Evolutionary conservation across 2,329 filamentous ascomycete species (phyloP), one percentile per base, ranked within the genome.

Genomic region (Fusarium dlaminii): DNA sequence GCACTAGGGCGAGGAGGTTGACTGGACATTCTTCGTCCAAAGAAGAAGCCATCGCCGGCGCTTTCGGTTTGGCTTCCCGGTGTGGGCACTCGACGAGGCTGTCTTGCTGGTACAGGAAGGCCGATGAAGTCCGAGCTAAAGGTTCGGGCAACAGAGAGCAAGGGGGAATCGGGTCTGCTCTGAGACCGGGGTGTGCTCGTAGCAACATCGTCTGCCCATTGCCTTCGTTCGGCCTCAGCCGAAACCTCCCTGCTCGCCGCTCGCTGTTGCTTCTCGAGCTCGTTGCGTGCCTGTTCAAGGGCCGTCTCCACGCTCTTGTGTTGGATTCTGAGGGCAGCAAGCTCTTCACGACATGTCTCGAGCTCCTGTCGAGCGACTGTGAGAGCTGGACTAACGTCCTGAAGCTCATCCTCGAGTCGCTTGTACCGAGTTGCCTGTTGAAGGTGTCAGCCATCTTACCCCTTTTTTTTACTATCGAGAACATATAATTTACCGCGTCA

Each of bases 341-440:
- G 81, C 70, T 91, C 87, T 8, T 87, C 84, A 61, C 89, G 89
- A 62, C 90, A 89, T 29, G 87, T 84, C 20, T 87, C 85, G 6
- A 93, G 83, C 66, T 95, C 91, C 69, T 90, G 87, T 66, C 92
- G 89, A 13, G 92, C 86, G 22, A 84, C 86, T n/a, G 89, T 87
- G n/a, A 92, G 86, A 62, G 90, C 89, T 42, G 87, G 91, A 77
- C 86, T 89, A 71, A 90, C 85, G 58, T 89, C 88, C 78, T 98
- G 94, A 11, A 98, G 83, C 75, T 98, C 95, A 75, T 97, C 94
- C 80, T 98, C 95, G 29, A 93, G 85, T 61, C 88, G 89, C 76
- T 94, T 88, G 51, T 85, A 85, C n/a, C 88, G 87, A 27, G 84
- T 84, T 39, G 93, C 93, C 89, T 94, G 66, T 10, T 9, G 39